Base-by-base conservation (phyloP, 2,329 filamentous ascomycete species). In the Pseudogymnoascus sp. region DNA sequence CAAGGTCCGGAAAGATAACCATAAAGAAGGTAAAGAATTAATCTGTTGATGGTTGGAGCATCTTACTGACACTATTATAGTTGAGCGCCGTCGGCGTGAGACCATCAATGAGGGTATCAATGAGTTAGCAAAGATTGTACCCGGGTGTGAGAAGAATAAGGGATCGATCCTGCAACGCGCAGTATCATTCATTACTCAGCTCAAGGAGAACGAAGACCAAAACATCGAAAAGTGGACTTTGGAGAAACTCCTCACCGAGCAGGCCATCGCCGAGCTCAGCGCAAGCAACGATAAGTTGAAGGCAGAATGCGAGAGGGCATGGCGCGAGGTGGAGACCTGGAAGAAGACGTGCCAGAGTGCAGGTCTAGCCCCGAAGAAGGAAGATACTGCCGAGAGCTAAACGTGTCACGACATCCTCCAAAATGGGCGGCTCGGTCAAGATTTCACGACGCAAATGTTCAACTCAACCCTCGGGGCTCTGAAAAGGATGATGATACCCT, bases 81-180 rank as follows among this genome's bases (percentile, higher is more conserved):
- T 99, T 63, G 94, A 99, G 75, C 90, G 94, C 62, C 90, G 94
- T 61, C 90, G 94, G 45, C 89, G 94, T 64, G 94, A 99, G 75
- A 96, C 94, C 0, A 99, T 99, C 72, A 99, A 99, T 66, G 94
- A 99, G 74, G 94, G 94, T 57, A 99, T 99, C 67, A 97, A 96
- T 70, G 94, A 97, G 74, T 83, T 99, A 28, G 90, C 92, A 66
- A 97, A 96, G 76, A 95, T 99, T 65, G 94, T 99, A 0, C 94
- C 94, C 0, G 91, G 91, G 12, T 96, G 92, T 69, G 94, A 99
- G 75, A 99, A 97, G 80, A 97, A 99, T 78, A 99, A 99, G 75
- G 94, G 94, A 0, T 95, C 91, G 2, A 97, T 99, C 65, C 78
- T 99, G 35, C 89, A 95, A 71, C 89, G 92, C 33, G 91, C 94